These are phyloP conservation scores for Paulownia fortunei DNA, from an alignment of 257 asterid genomes.

Conservation along the genomic window DNA sequence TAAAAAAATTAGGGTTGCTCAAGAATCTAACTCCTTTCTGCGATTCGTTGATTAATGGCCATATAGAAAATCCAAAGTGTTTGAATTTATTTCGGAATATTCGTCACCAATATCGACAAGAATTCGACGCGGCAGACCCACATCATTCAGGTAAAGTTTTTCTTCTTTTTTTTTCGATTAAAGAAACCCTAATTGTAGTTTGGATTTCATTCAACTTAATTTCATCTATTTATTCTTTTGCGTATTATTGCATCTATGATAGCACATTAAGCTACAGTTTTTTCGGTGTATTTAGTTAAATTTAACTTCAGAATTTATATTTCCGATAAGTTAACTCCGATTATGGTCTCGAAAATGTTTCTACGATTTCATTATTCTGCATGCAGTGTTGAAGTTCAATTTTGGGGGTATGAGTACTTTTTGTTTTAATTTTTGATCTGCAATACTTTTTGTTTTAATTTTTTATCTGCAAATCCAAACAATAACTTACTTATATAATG, in stretches of 20 bases:
- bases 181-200: conserved; percentile 19
- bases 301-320: background rate
- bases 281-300: background rate
- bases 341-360: background rate
- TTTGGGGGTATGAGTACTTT: background rate
- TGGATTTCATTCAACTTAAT: background rate
- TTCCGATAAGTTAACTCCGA: background rate
- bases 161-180: background rate
- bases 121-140: background rate
- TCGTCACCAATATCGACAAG: background rate
- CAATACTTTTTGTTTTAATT: background rate
- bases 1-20: background rate
- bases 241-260: background rate
- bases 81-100: background rate
- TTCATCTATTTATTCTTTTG: background rate
- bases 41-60: background rate
- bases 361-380: background rate
- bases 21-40: conserved; percentile 5
- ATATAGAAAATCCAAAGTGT: background rate
- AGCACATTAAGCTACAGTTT: background rate
- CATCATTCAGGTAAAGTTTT: conserved; percentile 19
- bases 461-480: background rate
- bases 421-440: background rate
- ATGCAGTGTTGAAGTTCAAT: background rate
- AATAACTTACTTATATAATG: background rate